Evolutionary conservation across 179 eudicot genomes (phyloP).

Genomic region (Camellia oleifera): DNA sequence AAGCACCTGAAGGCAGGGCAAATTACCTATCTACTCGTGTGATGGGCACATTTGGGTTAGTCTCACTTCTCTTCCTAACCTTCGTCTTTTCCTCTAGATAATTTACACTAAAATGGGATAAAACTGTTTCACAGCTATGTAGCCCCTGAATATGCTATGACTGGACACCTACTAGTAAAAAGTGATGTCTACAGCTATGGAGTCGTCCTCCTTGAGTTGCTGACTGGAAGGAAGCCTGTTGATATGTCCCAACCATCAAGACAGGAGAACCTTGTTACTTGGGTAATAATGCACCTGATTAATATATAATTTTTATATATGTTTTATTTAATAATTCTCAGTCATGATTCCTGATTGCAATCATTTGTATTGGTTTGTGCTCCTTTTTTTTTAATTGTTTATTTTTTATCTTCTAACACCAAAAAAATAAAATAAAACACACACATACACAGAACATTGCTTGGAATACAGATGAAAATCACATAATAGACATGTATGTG

Average conservation of each 20-base stretch:
- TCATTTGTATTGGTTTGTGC: no score
- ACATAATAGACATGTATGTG: no score
- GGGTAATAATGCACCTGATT: slow-evolving; percentile 50
- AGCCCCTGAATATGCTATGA: slow-evolving; percentile 99
- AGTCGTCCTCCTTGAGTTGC: slow-evolving; percentile 89
- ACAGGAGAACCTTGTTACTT: slow-evolving; percentile 94
- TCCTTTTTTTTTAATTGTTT: neutral
- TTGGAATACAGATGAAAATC: no score
- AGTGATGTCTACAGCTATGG: slow-evolving; percentile 99
- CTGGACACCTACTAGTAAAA: slow-evolving; percentile 96
- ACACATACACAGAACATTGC: no score
- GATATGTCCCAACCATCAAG: slow-evolving; percentile 97
- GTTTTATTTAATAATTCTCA: neutral
- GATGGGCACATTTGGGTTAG: slow-evolving; percentile 99
- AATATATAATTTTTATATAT: neutral
- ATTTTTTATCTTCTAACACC: no score
- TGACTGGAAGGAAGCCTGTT: slow-evolving; percentile 95
- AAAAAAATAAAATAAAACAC: no score
- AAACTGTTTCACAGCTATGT: slow-evolving; percentile 64
- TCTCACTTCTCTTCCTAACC: slow-evolving; percentile 15
- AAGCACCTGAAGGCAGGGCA: slow-evolving; percentile 88
- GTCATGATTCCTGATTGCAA: neutral
- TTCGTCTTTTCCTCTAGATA: neutral
- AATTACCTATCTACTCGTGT: slow-evolving; percentile 92
- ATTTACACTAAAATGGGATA: slow-evolving; percentile 7